Percentiles rank a stretch among this genome's conserved stretches.
Evolutionary conservation across 2,329 filamentous ascomycete genomes (phyloP).

Genomic region (Ceratocystis lukuohia): DNA sequence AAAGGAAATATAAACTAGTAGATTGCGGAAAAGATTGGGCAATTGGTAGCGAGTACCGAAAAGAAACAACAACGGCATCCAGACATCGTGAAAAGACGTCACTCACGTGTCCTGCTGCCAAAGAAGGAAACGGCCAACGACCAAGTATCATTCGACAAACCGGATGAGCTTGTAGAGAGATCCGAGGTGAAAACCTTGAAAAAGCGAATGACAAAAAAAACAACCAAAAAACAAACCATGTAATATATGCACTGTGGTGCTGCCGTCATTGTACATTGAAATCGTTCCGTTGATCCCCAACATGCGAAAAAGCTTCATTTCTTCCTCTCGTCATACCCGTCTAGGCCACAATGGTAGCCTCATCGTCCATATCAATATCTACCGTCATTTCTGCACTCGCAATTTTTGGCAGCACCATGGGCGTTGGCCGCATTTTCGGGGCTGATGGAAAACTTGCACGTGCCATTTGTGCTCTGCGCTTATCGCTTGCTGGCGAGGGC

Average conservation of each 20-base stretch:
- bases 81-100: conserved; percentile 3
- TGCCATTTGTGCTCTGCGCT: background rate
- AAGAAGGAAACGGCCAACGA: background rate
- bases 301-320: background rate
- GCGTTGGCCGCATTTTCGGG: background rate
- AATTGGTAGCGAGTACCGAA: background rate
- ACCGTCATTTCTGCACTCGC: background rate
- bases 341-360: conserved; percentile 5
- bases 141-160: conserved; percentile 4
- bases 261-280: background rate
- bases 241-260: conserved; percentile 1
- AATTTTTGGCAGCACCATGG: background rate
- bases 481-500: background rate
- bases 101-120: background rate
- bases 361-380: conserved; percentile 6
- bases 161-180: background rate
- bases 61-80: background rate
- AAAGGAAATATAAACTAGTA: conserved; percentile 7
- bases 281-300: conserved; percentile 1
- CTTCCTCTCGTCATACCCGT: background rate
- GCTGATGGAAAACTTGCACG: background rate
- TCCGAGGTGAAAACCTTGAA: conserved; percentile 6
- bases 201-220: conserved; percentile 3
- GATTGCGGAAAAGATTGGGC: background rate
- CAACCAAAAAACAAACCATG: conserved; percentile 3